These are phyloP conservation scores for Exsudoporus floridanus DNA, from an alignment of 1,284 basidiomycete species.

Conservation along the genomic window DNA sequence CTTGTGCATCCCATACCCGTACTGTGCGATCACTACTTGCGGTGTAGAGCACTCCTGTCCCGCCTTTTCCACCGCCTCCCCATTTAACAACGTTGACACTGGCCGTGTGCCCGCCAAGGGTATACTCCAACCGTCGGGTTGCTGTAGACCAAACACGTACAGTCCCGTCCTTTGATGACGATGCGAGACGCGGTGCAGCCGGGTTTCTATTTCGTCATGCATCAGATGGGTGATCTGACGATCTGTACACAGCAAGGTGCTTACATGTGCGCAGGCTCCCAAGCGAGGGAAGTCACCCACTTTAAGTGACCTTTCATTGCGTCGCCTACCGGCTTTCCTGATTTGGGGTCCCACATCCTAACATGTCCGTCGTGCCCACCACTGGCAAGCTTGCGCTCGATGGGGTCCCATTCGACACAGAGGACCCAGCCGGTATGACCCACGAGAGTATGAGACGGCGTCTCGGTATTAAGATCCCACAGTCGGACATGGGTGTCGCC, in stretches of 20 bases:
- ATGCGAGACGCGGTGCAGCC: conserved; percentile 81
- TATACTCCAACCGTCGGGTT: conserved; percentile 75
- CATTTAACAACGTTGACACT: conserved; percentile 95
- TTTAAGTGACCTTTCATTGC: conserved; percentile 91
- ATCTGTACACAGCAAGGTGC: conserved; percentile 5
- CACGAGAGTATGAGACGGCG: conserved; percentile 81
- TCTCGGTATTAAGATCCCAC: conserved; percentile 95
- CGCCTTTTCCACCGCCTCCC: conserved; percentile 75
- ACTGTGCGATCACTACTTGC: conserved; percentile 94
- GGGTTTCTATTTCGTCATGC: conserved; percentile 53
- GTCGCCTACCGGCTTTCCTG: conserved; percentile 81
- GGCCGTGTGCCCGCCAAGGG: conserved; percentile 91
- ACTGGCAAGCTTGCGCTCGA: conserved; percentile 87
- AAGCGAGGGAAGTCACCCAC: conserved; percentile 96
- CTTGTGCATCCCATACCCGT: conserved; percentile 88
- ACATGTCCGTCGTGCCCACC: conserved; percentile 91
- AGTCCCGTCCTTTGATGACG: conserved; percentile 94
- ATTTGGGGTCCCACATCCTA: conserved; percentile 87
- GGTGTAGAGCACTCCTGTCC: conserved; percentile 86
- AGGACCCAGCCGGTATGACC: conserved; percentile 97
- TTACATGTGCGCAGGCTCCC: conserved; percentile 94
- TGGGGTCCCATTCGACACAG: conserved; percentile 95
- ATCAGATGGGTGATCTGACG: conserved; percentile 3
- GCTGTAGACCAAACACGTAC: conserved; percentile 90
- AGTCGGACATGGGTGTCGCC: conserved; percentile 92